Evolutionary conservation across 2,329 filamentous ascomycete species (phyloP), one percentile per base, ranked within the genome.

Genomic region (Alternaria incomplexa): DNA sequence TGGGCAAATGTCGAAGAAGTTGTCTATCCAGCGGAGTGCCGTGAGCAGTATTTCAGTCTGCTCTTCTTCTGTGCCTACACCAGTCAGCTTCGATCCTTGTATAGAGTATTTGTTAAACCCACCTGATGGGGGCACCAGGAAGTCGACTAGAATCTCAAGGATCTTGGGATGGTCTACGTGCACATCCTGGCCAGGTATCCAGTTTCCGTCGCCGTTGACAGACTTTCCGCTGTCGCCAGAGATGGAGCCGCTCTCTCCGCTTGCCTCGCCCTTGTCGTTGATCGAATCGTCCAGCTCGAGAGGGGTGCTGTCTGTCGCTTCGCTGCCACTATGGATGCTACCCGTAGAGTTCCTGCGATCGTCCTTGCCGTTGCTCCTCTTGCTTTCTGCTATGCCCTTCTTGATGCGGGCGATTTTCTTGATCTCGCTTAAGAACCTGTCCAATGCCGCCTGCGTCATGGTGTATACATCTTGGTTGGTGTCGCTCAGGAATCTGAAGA

Each of bases 141-240:
- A 97, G 12, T 90, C 90, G 3, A 97, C 93, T 45, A 99, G 82
- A 57, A 98, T 99, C 71, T 96, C 92, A 51, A 99, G 83, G 36
- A 99, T 97, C 69, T 91, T 93, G 63, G 92, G 90, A 80, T 97
- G 93, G 79, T 98, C 95, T 65, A 99, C 92, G 62, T 96, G 91
- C 8, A 97, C 93, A 79, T 99, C 96, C 80, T 99, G 96, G 1
- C 96, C 96, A 0, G 96, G 96, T 48, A 98, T 90, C 93, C 95
- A 99, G 76, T 98, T 96, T 63, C 94, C 94, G 71, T 97, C 94
- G 47, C 87, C 89, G 83, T 87, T 71, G 61, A 73, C 73, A 51
- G 78, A 78, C 60, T 77, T 79, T 28, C 77, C 77, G 36, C 80
- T 79, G 43, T 78, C 76, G 6, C 72, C 74, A 6, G 73, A 76